These are phyloP conservation scores for Tulasnella sp. DNA, from an alignment of 768 basidiomycete genomes.

Conservation along the genomic window DNA sequence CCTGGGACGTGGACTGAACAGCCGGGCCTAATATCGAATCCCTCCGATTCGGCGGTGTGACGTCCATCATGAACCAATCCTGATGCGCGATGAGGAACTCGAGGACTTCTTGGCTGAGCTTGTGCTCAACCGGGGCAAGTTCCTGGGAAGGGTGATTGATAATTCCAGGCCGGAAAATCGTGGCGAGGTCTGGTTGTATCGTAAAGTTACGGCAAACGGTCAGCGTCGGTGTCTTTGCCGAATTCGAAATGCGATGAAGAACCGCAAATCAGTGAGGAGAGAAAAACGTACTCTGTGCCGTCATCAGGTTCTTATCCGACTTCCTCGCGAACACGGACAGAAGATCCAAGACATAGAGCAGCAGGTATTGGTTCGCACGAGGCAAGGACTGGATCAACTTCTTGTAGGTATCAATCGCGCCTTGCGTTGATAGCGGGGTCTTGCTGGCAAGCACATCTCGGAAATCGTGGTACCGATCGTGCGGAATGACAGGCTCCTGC, in stretches of 20 bases:
- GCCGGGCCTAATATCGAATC: constrained; percentile 15
- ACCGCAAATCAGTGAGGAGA: background rate
- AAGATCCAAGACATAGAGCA: constrained; percentile 92
- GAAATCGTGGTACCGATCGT: constrained; percentile 78
- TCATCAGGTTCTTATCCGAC: constrained; percentile 90
- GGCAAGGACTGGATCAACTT: constrained; percentile 70
- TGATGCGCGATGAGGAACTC: constrained; percentile 96
- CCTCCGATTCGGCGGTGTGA: constrained; percentile 49
- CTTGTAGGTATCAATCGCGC: constrained; percentile 71
- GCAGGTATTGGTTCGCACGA: constrained; percentile 84
- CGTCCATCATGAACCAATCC: constrained; percentile 88
- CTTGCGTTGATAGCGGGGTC: constrained; percentile 17
- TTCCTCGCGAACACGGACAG: constrained; percentile 90
- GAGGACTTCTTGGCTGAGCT: constrained; percentile 77
- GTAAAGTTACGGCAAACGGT: background rate
- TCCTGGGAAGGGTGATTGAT: constrained; percentile 84
- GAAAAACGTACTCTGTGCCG: constrained; percentile 63
- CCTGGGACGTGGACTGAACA: background rate
- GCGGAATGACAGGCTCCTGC: constrained; percentile 91
- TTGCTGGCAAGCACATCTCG: constrained; percentile 26
- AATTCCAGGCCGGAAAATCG: constrained; percentile 93
- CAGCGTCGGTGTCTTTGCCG: background rate
- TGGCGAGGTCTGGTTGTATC: constrained; percentile 63
- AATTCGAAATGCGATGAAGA: background rate
- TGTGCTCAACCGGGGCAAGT: constrained; percentile 75